Evolutionary conservation across 495 filamentous ascomycete genomes (phyloP).

Genomic region (Talaromyces nanjingensis): DNA sequence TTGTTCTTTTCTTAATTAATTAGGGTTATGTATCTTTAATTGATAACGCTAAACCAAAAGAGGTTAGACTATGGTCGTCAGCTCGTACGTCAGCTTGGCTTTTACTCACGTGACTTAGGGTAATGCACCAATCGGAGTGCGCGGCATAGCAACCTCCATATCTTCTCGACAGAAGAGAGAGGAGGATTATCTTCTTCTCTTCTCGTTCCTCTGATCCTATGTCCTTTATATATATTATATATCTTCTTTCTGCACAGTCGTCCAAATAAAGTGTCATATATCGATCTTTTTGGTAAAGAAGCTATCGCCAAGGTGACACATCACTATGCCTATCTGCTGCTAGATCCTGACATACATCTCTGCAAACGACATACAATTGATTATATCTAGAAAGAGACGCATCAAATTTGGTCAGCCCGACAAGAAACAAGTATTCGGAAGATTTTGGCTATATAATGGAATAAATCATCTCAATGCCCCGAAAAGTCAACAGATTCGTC

Average conservation of each 20-base stretch:
- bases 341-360: neutral
- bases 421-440: neutral
- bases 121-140: neutral
- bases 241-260: neutral
- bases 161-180: neutral
- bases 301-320: neutral
- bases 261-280: neutral
- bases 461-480: neutral
- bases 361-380: neutral
- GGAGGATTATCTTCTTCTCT: neutral
- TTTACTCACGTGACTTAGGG: neutral
- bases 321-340: neutral
- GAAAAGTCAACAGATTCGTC: slow-evolving; percentile 13
- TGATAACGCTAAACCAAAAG: neutral
- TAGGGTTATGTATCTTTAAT: neutral
- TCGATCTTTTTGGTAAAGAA: neutral
- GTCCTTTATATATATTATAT: neutral
- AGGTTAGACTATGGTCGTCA: neutral
- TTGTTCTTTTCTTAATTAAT: neutral
- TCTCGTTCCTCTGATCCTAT: neutral
- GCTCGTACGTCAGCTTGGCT: neutral
- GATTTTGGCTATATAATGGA: neutral
- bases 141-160: neutral
- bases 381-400: neutral
- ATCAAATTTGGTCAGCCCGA: neutral